Evolutionary conservation across 805 yeast species (phyloP), one percentile per base, ranked within the genome.

Genomic region (Teunomyces gatunensis): DNA sequence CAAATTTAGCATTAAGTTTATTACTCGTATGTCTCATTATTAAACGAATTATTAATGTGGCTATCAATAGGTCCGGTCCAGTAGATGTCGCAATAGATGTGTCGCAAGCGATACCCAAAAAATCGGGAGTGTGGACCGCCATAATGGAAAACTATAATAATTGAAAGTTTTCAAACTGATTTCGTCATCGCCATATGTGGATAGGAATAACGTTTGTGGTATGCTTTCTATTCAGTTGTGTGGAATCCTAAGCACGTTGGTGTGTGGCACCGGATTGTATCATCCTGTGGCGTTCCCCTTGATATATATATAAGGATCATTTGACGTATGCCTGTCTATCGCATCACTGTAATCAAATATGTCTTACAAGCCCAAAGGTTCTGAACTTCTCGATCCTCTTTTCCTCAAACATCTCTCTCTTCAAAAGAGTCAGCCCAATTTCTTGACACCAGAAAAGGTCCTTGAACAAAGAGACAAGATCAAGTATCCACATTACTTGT

Each of bases 401-500:
- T 37, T n/a, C 29, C 28, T 37, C 11, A 37, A 37, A 15, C 13
- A 37, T 6, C 29, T 37, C 1, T 37, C 40, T 4, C 20, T 37
- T 23, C 29, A 37, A n/a, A 23, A 12, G 15, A 20, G n/a, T 13
- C 7, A 25, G 7, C 48, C 48, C 13, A 35, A 29, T 13, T 21
- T 12, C 25, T 13, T 42, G 28, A 21, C 42, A 2, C 47, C 42
- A 15, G 45, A 48, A 2, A 42, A 49, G 23, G 30, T 55, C 32
- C 53, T 45, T 5, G 49, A 53, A 15, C 51, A 51, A n/a, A 50
- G 49, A 29, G 51, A 48, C 11, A 37, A 20, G 27, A 43, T 58
- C 42, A 58, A 57, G 50, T 61, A 59, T 47, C 64, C 64, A 1
- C 60, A 59, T 47, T 61, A 42, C 41, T 54, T 59, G 42, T 48